Conservation (phyloP, 345 rosid species). For the Arabis hirsuta region DNA sequence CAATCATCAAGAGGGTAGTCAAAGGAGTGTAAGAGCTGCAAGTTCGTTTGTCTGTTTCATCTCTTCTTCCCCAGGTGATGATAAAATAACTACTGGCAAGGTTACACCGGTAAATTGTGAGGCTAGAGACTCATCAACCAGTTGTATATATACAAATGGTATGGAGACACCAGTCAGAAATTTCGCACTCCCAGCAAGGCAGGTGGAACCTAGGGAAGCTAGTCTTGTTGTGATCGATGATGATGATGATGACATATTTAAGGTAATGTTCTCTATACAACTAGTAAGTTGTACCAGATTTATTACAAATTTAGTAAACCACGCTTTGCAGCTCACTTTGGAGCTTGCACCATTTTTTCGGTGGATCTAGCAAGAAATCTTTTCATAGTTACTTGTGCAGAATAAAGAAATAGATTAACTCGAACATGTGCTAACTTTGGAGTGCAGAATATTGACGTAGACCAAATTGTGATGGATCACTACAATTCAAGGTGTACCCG, state of each 20-base stretch:
- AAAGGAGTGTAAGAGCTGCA: constrained; percentile 37
- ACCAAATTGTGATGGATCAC: constrained; percentile 82
- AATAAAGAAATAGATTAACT: constrained; percentile 24
- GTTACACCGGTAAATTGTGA: constrained; percentile 31
- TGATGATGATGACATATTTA: constrained; percentile 73
- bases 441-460: constrained; percentile 78
- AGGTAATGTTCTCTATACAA: constrained; percentile 51
- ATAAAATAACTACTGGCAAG: constrained; percentile 40
- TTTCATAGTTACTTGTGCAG: constrained; percentile 2
- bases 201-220: constrained; percentile 43
- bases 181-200: constrained; percentile 38
- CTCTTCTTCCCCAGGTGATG: constrained; percentile 38
- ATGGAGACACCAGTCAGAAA: constrained; percentile 40
- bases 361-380: constrained; percentile 24
- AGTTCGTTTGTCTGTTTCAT: constrained; percentile 37
- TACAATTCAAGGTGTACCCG: constrained; percentile 68
- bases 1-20: constrained; percentile 39
- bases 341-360: constrained; percentile 5
- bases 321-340: background rate
- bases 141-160: constrained; percentile 33
- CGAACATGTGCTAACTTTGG: constrained; percentile 30
- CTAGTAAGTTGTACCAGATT: constrained; percentile 9
- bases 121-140: constrained; percentile 39
- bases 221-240: constrained; percentile 63
- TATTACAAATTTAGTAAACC: constrained; percentile 3